Evolutionary conservation across 441 rosid species (phyloP), one percentile per base, ranked within the genome.

Genomic region (Hura crepitans): DNA sequence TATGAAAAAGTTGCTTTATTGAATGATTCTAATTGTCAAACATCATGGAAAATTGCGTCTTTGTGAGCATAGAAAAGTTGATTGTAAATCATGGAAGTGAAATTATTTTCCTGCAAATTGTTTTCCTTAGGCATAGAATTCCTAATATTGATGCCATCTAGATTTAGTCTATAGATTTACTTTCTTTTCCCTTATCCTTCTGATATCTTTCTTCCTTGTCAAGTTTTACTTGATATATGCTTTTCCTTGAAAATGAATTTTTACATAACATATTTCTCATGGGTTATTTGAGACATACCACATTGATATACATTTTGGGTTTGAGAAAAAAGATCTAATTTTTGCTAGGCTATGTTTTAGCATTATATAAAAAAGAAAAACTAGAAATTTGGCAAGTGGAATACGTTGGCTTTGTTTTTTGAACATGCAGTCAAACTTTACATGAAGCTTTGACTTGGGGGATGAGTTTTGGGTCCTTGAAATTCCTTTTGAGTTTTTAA

Each of bases 321-420:
- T n/a, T n/a, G n/a, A n/a, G n/a, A n/a, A n/a, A n/a, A n/a, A n/a
- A n/a, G n/a, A n/a, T n/a, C n/a, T n/a, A n/a, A n/a, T n/a, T n/a
- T n/a, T n/a, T n/a, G n/a, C n/a, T 22, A 33, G 11, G 17, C 56
- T n/a, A 17, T 61, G 18, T 42, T 25, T 71, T 60, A n/a, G 33
- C 17, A 62, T 33, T 33, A n/a, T 33, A 33, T 33, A 33, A 2
- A 33, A 33, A 33, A 33, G 6, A 5, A 9, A 2, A 56, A 55
- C 58, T 22, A 50, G 9, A 58, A 39, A 22, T 58, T 18, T 66
- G 65, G 49, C 53, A 50, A 46, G 31, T 31, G 54, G 33, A 31
- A 43, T 18, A 22, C 55, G 6, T 2, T 49, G 64, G 28, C 66
- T 31, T 65, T 65, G 18, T 49, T 45, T 55, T 72, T 17, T 43